These are phyloP conservation scores for Ceratobasidium sp. DNA, from an alignment of 1,284 basidiomycete genomes.

Conservation along the genomic window DNA sequence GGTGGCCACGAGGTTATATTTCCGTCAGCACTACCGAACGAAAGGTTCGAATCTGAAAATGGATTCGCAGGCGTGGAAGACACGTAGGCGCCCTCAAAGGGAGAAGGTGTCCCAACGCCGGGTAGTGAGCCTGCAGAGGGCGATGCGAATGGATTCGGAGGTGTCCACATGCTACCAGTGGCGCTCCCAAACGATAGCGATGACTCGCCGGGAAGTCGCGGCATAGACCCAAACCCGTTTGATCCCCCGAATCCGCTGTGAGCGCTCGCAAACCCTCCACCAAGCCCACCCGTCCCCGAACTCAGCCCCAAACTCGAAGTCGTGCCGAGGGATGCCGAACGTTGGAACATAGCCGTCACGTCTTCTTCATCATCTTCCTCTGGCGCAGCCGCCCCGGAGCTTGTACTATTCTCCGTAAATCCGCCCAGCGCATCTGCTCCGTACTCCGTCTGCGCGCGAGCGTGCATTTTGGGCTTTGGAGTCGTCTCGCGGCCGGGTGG, in stretches of 20 bases:
- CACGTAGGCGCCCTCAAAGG: not conserved
- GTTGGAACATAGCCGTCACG: constrained; percentile 29
- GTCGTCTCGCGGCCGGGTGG: constrained; percentile 2
- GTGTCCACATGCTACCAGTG: constrained; percentile 30
- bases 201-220: not conserved
- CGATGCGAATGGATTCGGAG: constrained; percentile 23
- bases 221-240: constrained; percentile 6
- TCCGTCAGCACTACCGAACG: constrained; percentile 38
- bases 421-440: constrained; percentile 23
- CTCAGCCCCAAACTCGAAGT: not conserved
- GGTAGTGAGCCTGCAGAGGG: constrained; percentile 7
- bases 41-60: constrained; percentile 21
- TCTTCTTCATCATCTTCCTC: constrained; percentile 38
- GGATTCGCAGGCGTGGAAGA: constrained; percentile 14
- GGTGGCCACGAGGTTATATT: constrained; percentile 32
- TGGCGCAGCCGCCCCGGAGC: not conserved
- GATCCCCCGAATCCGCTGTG: not conserved
- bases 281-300: constrained; percentile 11
- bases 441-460: constrained; percentile 10
- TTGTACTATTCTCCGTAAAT: not conserved
- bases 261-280: not conserved
- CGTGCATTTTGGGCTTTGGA: not conserved
- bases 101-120: not conserved
- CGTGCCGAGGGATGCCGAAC: constrained; percentile 10
- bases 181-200: constrained; percentile 22